phyloP scores from a whole-genome alignment of 768 basidiomycete genomes.

The Trametes maxima region DNA sequence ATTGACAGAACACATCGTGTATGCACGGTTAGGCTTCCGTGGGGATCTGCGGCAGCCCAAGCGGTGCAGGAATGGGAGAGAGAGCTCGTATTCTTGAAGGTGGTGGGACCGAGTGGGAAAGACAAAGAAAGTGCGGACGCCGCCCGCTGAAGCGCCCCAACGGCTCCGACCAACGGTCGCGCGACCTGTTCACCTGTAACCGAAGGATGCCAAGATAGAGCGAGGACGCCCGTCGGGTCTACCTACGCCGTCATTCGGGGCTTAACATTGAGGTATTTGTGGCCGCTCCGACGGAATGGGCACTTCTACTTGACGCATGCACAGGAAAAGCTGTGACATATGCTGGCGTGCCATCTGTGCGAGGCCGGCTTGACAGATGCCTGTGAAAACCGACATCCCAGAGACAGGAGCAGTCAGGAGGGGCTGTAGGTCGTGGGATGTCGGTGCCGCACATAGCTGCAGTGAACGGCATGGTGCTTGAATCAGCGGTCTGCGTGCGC shows the following conservation, averaged over 20 bases:
- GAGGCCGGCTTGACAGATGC: neutral
- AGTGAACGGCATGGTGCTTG: neutral
- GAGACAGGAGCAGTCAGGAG: neutral
- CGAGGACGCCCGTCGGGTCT: neutral
- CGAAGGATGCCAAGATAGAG: neutral
- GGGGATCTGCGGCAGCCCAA: no score
- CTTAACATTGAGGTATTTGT: no score
- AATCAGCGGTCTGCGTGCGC: constrained; percentile 7
- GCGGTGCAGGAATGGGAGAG: no score
- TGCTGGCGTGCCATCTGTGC: neutral
- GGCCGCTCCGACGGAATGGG: no score
- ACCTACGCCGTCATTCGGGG: no score
- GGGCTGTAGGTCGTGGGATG: constrained; percentile 15
- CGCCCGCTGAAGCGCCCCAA: neutral
- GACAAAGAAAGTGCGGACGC: no score
- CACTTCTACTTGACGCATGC: no score
- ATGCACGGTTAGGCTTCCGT: neutral
- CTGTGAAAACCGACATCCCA: neutral
- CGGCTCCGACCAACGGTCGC: no score
- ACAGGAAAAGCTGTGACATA: no score
- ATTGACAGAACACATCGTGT: neutral
- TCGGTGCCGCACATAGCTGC: neutral
- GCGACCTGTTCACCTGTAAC: neutral
- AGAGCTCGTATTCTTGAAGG: no score
- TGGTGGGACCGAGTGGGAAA: no score